These are phyloP conservation scores for Ganoderma meredithae DNA, from an alignment of 1,284 basidiomycete genomes.

Conservation along the genomic window DNA sequence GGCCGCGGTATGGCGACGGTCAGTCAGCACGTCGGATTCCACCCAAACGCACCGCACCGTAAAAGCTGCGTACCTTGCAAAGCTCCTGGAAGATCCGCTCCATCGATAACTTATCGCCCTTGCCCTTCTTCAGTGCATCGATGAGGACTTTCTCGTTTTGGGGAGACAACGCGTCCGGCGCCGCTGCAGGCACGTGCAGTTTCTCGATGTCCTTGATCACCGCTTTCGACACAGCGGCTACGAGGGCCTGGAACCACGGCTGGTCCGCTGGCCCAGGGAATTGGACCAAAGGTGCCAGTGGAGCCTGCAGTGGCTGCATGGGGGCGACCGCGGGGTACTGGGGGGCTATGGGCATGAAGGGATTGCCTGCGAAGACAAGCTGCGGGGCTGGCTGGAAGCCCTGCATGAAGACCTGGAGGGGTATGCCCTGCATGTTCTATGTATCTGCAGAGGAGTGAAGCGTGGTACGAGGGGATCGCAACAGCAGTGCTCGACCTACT, in stretches of 20 bases:
- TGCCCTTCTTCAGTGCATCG: background rate
- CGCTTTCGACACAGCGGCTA: background rate
- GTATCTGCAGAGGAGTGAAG: background rate
- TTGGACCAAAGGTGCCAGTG: background rate
- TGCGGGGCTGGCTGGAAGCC: background rate
- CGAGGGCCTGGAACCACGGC: background rate
- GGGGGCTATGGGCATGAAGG: background rate
- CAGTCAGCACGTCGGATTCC: no score
- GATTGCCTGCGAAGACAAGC: background rate
- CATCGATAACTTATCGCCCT: background rate
- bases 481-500: no score
- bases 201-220: background rate
- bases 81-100: background rate
- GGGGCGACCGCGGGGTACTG: constrained; percentile 1
- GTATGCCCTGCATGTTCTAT: background rate
- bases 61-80: background rate
- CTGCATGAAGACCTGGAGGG: background rate
- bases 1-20: no score
- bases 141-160: background rate
- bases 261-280: background rate
- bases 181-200: background rate
- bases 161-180: background rate
- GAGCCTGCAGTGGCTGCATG: background rate
- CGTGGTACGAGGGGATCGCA: background rate
- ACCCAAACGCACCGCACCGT: no score